phyloP scores from a whole-genome alignment of 179 eudicot genomes.

The Sideroxylon spinosum region DNA sequence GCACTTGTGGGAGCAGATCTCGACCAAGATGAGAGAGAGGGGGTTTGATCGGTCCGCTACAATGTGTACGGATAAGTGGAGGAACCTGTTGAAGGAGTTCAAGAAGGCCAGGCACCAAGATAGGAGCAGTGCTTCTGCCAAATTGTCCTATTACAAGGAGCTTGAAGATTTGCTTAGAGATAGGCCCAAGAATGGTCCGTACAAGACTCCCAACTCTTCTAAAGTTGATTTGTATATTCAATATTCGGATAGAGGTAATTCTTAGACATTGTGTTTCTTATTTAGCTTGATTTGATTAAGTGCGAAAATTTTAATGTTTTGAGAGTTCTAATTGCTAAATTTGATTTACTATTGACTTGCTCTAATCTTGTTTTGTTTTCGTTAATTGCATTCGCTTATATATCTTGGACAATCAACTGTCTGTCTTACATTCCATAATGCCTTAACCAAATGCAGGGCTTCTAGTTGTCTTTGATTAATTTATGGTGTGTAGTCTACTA shows the following conservation, averaged over 20 bases:
- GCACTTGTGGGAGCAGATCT: slow-evolving; percentile 87
- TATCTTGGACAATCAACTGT: neutral
- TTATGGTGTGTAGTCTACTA: too few species aligned
- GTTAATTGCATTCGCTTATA: neutral
- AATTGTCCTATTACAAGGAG: slow-evolving; percentile 60
- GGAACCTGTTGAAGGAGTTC: slow-evolving; percentile 85
- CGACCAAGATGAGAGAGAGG: slow-evolving; percentile 64
- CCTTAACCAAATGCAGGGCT: neutral
- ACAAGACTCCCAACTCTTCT: slow-evolving; percentile 24
- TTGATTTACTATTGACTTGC: neutral
- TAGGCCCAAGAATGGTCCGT: slow-evolving; percentile 27
- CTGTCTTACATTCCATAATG: neutral
- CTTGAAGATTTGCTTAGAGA: slow-evolving; percentile 55
- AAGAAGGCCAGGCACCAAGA: slow-evolving; percentile 57
- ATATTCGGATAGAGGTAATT: slow-evolving; percentile 54
- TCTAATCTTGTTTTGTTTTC: neutral
- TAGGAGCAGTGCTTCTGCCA: slow-evolving; percentile 28
- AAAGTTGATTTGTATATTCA: slow-evolving; percentile 52
- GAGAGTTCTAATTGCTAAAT: neutral
- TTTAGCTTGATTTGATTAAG: neutral
- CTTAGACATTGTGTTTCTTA: neutral
- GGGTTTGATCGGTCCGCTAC: slow-evolving; percentile 91
- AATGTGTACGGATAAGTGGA: slow-evolving; percentile 98
- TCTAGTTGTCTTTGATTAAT: neutral
- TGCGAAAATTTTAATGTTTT: neutral